Base-by-base conservation (phyloP, 2,329 filamentous ascomycete genomes). In the Fusarium penzigii region DNA sequence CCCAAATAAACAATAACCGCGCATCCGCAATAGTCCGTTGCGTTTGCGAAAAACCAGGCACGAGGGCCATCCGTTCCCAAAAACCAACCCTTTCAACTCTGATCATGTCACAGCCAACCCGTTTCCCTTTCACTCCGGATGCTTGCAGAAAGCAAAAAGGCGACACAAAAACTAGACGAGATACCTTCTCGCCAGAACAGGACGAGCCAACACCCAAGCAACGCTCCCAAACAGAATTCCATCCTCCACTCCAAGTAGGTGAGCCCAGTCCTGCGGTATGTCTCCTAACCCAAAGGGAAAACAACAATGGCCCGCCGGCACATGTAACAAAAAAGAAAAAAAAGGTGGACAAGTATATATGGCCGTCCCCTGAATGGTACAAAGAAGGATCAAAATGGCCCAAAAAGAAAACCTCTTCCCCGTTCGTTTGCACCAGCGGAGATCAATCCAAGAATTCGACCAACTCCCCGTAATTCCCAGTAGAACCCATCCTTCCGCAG, bases 381-480 rank as follows among this genome's bases (percentile, higher is more conserved):
- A 66, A 64, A 65, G 57, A 59, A 66, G 51, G 46, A 51, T 52
- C 44, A 67, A 60, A 65, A 61, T 57, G 52, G 59, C 59, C 51
- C 52, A 61, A 52, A 52, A 61, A 56, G 58, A 48, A 11, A 20
- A 29, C 56, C 64, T 60, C 59, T 65, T 68, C 63, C 64, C 65
- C 61, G 56, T 64, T 65, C 62, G 56, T 60, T 62, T 68, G 68
- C 64, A 67, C 47, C 66, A 57, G 51, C 55, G 59, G 61, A 7
- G 59, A 62, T 58, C 64, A 62, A 52, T 60, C 59, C 63, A 59
- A 58, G 61, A 66, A 63, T 68, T 67, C 62, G 58, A 65, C 68
- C 65, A 72, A 73, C 70, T 73, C 70, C 68, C 62, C 65, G 61
- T 66, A 42, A 64, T 70, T 62, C 62, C 65, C 64, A 25, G 20